Evolutionary conservation across 2,329 filamentous ascomycete genomes (phyloP).

Genomic region (Emydomyces testavorans): DNA sequence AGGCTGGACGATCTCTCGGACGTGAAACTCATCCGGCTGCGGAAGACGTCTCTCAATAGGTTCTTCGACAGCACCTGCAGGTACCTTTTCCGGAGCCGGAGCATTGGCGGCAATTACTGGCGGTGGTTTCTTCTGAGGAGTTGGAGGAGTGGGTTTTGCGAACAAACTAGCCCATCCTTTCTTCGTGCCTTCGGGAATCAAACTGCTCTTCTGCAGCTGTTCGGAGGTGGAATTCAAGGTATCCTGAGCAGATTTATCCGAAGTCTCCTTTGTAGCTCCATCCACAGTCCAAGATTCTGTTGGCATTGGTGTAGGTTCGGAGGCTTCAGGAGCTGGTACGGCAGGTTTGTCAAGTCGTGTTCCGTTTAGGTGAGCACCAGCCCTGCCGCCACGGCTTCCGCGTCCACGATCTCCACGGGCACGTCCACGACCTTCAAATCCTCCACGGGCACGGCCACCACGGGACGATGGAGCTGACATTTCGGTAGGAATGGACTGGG

Average conservation of each 20-base stretch:
- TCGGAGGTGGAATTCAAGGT: constrained; percentile 17
- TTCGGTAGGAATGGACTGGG: constrained; percentile 27
- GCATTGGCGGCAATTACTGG: constrained; percentile 25
- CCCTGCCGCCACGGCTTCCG: constrained; percentile 37
- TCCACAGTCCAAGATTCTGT: constrained; percentile 16
- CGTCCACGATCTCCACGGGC: constrained; percentile 40
- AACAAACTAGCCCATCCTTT: constrained; percentile 63
- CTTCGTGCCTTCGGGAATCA: constrained; percentile 32
- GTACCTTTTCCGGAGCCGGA: constrained; percentile 12
- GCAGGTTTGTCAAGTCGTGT: constrained; percentile 29
- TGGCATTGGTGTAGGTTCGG: constrained; percentile 7
- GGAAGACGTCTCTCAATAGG: constrained; percentile 12
- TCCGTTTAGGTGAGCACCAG: constrained; percentile 34
- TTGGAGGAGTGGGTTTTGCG: constrained; percentile 47
- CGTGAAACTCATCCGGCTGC: constrained; percentile 18
- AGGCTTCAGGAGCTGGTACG: constrained; percentile 13
- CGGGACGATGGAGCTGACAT: constrained; percentile 27
- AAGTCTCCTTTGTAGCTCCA: constrained; percentile 18
- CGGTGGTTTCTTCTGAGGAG: constrained; percentile 42
- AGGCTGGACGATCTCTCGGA: constrained; percentile 31
- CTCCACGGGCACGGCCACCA: constrained; percentile 38
- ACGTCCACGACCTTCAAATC: constrained; percentile 37
- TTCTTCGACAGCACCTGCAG: constrained; percentile 17
- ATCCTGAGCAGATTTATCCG: constrained; percentile 20
- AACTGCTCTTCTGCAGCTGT: constrained; percentile 24